Conservation (phyloP, 768 basidiomycete species). For the Boletus barrowsii region DNA sequence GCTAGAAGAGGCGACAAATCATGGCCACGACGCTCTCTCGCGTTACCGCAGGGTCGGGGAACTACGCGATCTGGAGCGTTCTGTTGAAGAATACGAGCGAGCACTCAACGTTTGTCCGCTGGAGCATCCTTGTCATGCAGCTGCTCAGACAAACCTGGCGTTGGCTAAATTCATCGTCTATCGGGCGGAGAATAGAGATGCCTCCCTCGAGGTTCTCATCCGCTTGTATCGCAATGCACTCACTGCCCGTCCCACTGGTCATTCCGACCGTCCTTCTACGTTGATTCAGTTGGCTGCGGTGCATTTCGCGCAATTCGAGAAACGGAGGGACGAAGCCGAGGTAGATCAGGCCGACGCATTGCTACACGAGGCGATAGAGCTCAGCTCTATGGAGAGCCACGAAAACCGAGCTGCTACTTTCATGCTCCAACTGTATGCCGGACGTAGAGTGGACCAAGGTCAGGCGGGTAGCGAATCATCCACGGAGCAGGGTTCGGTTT, state of each 20-base stretch:
- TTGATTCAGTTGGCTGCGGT: neutral
- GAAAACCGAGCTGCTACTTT: neutral
- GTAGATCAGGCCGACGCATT: neutral
- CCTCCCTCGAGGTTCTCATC: neutral
- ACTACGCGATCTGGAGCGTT: neutral
- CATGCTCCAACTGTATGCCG: neutral
- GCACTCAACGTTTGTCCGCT: neutral
- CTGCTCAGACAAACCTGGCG: too few relatives aligned
- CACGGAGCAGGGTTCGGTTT: neutral
- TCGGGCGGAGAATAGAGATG: neutral
- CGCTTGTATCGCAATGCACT: neutral
- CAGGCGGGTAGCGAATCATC: too few relatives aligned
- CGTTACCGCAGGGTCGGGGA: neutral
- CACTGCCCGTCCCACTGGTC: too few relatives aligned
- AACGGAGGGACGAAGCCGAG: neutral
- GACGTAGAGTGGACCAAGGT: neutral
- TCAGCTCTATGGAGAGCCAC: neutral
- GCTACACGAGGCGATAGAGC: neutral
- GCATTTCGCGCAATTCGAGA: neutral
- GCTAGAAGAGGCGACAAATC: neutral
- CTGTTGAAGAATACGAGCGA: neutral
- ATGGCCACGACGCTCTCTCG: neutral
- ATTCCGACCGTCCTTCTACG: too few relatives aligned
- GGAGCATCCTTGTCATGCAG: neutral
- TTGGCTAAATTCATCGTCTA: neutral